A percentile compares a stretch with the other conserved stretches of the same genome.
These are phyloP conservation scores for Russula olivacea DNA, from an alignment of 768 basidiomycete species.

Conservation along the genomic window DNA sequence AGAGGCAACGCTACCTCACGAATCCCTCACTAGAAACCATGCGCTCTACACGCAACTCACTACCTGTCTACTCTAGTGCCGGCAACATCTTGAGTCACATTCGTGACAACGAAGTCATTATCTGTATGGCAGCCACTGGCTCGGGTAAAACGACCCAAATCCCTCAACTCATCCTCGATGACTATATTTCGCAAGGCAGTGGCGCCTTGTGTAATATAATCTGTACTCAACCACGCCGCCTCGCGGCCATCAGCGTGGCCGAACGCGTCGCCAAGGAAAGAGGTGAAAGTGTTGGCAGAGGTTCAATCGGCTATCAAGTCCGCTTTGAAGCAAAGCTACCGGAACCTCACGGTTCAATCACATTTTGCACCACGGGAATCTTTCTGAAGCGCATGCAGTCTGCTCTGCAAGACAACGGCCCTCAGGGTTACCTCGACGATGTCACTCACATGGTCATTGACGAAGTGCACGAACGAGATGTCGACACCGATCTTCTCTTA, in stretches of 20 bases:
- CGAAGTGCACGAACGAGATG: constrained; percentile 93
- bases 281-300: constrained; percentile 57
- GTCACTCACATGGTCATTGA: constrained; percentile 91
- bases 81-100: constrained; percentile 65
- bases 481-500: constrained; percentile 86
- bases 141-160: constrained; percentile 95
- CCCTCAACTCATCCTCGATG: constrained; percentile 86
- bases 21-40: constrained; percentile 60
- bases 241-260: constrained; percentile 89
- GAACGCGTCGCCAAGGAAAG: constrained; percentile 88
- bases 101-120: constrained; percentile 71
- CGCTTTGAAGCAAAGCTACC: constrained; percentile 83
- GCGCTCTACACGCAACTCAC: constrained; percentile 54
- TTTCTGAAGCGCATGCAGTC: constrained; percentile 83
- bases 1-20: constrained; percentile 51
- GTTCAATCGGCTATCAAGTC: constrained; percentile 83
- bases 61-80: constrained; percentile 73
- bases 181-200: constrained; percentile 67
- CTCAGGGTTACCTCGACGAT: constrained; percentile 50
- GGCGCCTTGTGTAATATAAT: constrained; percentile 85
- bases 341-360: constrained; percentile 74
- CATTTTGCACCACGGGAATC: constrained; percentile 90
- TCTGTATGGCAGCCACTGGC: constrained; percentile 85
- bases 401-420: constrained; percentile 46
- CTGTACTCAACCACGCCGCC: constrained; percentile 87